Percentiles rank a stretch among this genome's conserved stretches.
phyloP scores from a whole-genome alignment of 495 filamentous ascomycete genomes.

The Physcia stellaris region DNA sequence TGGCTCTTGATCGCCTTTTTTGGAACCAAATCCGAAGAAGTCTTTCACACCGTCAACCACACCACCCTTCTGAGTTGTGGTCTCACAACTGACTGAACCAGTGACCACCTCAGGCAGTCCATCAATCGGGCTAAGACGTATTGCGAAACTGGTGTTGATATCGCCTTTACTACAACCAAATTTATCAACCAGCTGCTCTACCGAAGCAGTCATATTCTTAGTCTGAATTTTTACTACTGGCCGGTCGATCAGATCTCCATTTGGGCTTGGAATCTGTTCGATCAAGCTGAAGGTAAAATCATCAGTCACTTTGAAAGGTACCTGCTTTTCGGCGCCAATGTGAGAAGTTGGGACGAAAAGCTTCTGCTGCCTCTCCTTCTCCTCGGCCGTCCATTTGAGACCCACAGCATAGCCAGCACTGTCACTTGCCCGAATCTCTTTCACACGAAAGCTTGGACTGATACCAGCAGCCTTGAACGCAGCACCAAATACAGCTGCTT shows the following conservation, averaged over 20 bases:
- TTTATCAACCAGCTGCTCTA: constrained; percentile 57
- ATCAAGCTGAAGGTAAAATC: constrained; percentile 76
- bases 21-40: constrained; percentile 81
- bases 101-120: constrained; percentile 72
- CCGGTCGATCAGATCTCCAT: constrained; percentile 25
- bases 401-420: constrained; percentile 55
- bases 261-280: constrained; percentile 43
- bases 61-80: constrained; percentile 59
- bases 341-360: constrained; percentile 71
- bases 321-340: constrained; percentile 67
- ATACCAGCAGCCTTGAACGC: constrained; percentile 86
- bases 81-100: constrained; percentile 73
- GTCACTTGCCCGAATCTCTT: constrained; percentile 78
- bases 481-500: constrained; percentile 92
- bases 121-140: constrained; percentile 56
- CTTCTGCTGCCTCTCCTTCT: constrained; percentile 53
- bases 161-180: constrained; percentile 63
- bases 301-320: constrained; percentile 72
- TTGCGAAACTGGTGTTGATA: constrained; percentile 64
- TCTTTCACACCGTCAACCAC: constrained; percentile 89
- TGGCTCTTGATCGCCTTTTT: constrained; percentile 67
- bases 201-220: constrained; percentile 71
- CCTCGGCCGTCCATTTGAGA: constrained; percentile 48
- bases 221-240: constrained; percentile 47
- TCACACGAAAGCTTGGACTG: constrained; percentile 89